Percentiles rank a stretch among this genome's conserved stretches.
Evolutionary conservation across 805 yeast species (phyloP).

Genomic region (Candida boidinii): DNA sequence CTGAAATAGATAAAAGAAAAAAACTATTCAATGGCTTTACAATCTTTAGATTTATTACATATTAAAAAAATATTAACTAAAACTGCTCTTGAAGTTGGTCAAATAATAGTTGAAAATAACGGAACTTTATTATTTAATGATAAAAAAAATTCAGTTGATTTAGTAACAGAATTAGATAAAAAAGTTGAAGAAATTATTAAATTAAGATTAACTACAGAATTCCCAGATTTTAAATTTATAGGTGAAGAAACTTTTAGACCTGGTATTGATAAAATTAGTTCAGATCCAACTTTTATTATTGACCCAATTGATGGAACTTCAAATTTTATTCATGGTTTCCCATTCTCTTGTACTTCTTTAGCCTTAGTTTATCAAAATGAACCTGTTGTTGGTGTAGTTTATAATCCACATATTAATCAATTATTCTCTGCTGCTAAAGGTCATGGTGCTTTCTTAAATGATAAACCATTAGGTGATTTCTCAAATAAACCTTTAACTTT

Average conservation of each 20-base stretch:
- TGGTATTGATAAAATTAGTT: slow-evolving; percentile 36
- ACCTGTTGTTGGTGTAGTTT: slow-evolving; percentile 59
- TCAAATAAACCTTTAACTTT: slow-evolving; percentile 30
- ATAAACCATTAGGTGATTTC: slow-evolving; percentile 23
- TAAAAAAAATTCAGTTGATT: slow-evolving; percentile 37
- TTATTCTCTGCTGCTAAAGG: slow-evolving; percentile 49
- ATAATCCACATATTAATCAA: slow-evolving; percentile 47
- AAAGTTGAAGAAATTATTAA: slow-evolving; percentile 37
- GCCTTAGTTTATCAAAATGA: slow-evolving; percentile 41
- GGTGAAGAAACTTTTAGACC: slow-evolving; percentile 54
- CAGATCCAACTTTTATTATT: slow-evolving; percentile 53
- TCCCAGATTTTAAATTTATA: slow-evolving; percentile 43
- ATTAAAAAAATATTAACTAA: slow-evolving; percentile 28
- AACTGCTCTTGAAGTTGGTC: slow-evolving; percentile 9
- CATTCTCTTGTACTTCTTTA: slow-evolving; percentile 52
- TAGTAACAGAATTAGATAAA: slow-evolving; percentile 55
- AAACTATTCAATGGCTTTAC: background rate
- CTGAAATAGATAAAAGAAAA: no score
- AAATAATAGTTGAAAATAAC: slow-evolving; percentile 1
- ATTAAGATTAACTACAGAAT: slow-evolving; percentile 22
- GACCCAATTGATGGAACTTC: slow-evolving; percentile 65
- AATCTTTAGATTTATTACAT: slow-evolving; percentile 4
- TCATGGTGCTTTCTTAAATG: slow-evolving; percentile 46
- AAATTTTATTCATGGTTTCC: slow-evolving; percentile 55
- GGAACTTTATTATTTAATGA: slow-evolving; percentile 6